Percentiles rank a stretch among this genome's conserved stretches.
Conservation (phyloP, 805 yeast genomes). For the Lipomyces japonicus region DNA sequence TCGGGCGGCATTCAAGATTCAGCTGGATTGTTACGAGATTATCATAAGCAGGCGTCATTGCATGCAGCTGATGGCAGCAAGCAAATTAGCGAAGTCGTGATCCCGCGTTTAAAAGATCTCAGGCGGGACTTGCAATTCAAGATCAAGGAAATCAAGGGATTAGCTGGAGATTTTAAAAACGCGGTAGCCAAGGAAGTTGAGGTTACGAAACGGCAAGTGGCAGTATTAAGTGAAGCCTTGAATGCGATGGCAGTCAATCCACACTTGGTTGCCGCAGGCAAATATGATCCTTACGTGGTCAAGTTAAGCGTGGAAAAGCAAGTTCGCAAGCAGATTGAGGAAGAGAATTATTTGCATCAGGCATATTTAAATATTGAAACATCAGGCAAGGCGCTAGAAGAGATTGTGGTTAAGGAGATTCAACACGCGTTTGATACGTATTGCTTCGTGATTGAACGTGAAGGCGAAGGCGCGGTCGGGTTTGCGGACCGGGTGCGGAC, state of each 20-base stretch:
- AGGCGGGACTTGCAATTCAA: conserved; percentile 75
- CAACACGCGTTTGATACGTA: conserved; percentile 68
- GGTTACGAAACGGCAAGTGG: conserved; percentile 20
- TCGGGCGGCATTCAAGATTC: conserved; percentile 35
- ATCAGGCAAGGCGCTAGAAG: conserved; percentile 83
- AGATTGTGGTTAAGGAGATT: conserved; percentile 79
- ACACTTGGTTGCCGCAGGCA: conserved; percentile 43
- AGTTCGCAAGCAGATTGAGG: conserved; percentile 69
- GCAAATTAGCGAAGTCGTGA: conserved; percentile 57
- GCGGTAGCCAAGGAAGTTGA: conserved; percentile 63
- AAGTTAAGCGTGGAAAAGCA: conserved; percentile 70
- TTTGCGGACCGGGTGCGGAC: conserved; percentile 60
- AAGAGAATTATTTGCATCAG: conserved; percentile 78
- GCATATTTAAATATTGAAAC: conserved; percentile 83
- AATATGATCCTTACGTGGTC: conserved; percentile 77
- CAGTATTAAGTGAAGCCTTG: conserved; percentile 51
- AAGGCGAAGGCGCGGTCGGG: conserved; percentile 64
- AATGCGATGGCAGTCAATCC: conserved; percentile 43
- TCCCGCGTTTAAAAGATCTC: conserved; percentile 54
- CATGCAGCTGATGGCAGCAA: conserved; percentile 56
- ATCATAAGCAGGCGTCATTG: conserved; percentile 58
- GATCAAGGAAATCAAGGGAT: conserved; percentile 78
- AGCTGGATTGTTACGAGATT: conserved; percentile 32
- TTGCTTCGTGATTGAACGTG: conserved; percentile 40
- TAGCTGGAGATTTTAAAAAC: conserved; percentile 81